Base-by-base conservation (phyloP, 495 filamentous ascomycete species). In the Trichocladium antarcticum region DNA sequence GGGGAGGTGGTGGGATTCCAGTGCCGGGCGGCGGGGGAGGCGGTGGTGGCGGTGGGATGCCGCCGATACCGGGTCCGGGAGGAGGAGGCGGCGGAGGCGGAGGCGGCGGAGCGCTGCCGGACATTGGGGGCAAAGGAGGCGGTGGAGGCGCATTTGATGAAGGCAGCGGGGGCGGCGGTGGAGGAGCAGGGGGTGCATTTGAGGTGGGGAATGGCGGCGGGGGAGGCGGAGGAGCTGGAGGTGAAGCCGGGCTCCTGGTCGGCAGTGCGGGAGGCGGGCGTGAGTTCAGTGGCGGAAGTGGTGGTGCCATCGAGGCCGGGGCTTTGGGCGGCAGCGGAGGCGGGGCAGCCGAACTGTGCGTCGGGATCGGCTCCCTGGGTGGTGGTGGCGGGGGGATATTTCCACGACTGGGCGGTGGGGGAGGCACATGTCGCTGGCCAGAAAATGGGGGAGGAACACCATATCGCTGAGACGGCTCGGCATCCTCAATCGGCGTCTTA, bases 361-460 rank as follows among this genome's bases (percentile, higher is more conserved):
- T n/a, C n/a, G n/a, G 59, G 53, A 58, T 48, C 12, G 62, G 48
- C n/a, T 77, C 74, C 51, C 79, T 73, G 17, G 69, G 53, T 21
- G 84, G 84, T 14, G 83, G 81, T 11, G 83, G 79, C 1, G 82
- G 83, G 42, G 82, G 80, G 11, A 75, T 70, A 20, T 81, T 65
- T 32, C 75, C 79, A 15, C 85, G 80, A 56, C 72, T 79, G 46
- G 87, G 88, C 19, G 87, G 83, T 47, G 84, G 81, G 14, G 88
- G 87, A 24, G 85, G 85, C 19, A 75, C 62, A 42, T 77, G 79
- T 44, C 83, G 72, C 54, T 83, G 79, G 32, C 83, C 82, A 43
- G 75, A 66, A 60, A 95, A 95, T 17, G 85, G 81, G 15, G 90
- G 90, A 24, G 92, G 88, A 12, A 96, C 88, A 17, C 75, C 78